Evolutionary conservation across 306 rosid genomes (phyloP).

Genomic region (Lablab purpureus): DNA sequence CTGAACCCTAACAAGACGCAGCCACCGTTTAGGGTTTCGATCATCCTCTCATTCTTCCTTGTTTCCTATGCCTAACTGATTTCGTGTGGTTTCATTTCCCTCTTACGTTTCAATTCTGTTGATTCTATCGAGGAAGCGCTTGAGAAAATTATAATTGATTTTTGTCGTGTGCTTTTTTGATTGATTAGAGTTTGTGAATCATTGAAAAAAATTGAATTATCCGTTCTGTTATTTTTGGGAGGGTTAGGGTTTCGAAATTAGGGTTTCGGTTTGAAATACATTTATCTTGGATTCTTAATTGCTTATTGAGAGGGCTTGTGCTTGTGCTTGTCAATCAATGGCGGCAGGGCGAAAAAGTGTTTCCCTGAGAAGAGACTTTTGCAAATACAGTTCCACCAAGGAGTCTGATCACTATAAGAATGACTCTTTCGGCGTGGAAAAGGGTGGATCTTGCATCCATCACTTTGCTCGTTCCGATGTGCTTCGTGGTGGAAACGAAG

Average conservation of each 20-base stretch:
- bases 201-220: conserved; percentile 3
- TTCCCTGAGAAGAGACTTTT: conserved; percentile 60
- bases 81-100: background rate
- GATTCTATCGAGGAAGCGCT: conserved; percentile 32
- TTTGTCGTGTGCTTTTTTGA: background rate
- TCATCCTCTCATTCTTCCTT: conserved; percentile 6
- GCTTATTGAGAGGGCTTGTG: conserved; percentile 64
- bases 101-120: conserved; percentile 10
- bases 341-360: conserved; percentile 75
- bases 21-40: conserved; percentile 60
- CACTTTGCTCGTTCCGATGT: conserved; percentile 29
- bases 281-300: conserved; percentile 48
- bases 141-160: conserved; percentile 27
- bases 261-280: conserved; percentile 40
- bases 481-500: conserved; percentile 44
- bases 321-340: conserved; percentile 77
- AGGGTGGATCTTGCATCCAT: conserved; percentile 1
- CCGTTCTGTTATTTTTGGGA: background rate
- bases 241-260: conserved; percentile 46
- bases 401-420: conserved; percentile 45
- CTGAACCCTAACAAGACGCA: conserved; percentile 54
- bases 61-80: conserved; percentile 28
- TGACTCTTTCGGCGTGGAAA: conserved; percentile 40
- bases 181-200: conserved; percentile 43
- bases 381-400: conserved; percentile 44